These are phyloP conservation scores for Neurospora hispaniola DNA, from an alignment of 495 filamentous ascomycete genomes.

Conservation along the genomic window DNA sequence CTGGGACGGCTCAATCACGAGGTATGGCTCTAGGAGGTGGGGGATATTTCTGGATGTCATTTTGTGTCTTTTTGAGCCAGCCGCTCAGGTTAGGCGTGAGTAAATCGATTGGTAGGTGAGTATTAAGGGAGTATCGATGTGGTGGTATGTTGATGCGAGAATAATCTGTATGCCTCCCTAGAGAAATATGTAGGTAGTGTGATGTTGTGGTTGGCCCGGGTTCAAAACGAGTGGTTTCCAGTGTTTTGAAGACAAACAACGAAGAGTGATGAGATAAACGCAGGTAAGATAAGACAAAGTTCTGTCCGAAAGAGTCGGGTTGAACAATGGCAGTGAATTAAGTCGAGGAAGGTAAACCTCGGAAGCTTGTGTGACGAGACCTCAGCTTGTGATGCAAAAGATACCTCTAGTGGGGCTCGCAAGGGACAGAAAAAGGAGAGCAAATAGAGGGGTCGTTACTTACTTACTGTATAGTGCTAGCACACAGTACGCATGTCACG, in stretches of 20 bases:
- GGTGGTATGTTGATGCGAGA: neutral
- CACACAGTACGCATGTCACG: neutral
- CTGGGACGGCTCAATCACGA: conserved; percentile 29
- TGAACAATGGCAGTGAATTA: neutral
- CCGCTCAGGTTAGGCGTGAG: too few species aligned
- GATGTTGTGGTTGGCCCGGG: neutral
- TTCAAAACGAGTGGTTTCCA: neutral
- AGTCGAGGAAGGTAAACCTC: neutral
- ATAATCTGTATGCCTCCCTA: neutral
- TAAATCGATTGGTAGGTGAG: too few species aligned
- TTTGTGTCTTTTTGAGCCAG: too few species aligned
- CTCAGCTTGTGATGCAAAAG: neutral
- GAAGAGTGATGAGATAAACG: neutral
- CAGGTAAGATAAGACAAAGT: neutral
- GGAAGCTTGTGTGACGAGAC: neutral
- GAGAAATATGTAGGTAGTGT: neutral
- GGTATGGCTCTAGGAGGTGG: conserved; percentile 56
- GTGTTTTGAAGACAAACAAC: neutral
- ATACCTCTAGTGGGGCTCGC: neutral
- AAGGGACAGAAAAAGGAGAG: neutral
- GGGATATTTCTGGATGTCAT: conserved; percentile 29
- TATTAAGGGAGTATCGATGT: too few species aligned
- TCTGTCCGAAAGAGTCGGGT: neutral
- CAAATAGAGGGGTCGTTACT: neutral
- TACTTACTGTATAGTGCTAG: neutral